phyloP scores from a whole-genome alignment of 1,139 yeast genomes.

The Ashbya aceris region DNA sequence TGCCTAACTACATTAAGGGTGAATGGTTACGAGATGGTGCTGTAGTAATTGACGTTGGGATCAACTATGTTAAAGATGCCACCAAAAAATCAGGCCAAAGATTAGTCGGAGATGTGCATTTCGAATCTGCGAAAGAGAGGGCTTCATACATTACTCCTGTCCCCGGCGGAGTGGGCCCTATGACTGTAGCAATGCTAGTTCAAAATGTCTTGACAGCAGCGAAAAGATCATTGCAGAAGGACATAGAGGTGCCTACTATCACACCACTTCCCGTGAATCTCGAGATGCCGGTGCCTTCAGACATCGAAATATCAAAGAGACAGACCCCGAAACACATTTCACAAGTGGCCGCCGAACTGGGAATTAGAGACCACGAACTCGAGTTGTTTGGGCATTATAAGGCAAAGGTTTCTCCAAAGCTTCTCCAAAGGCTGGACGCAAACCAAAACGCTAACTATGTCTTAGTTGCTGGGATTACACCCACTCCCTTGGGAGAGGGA shows the following conservation, averaged over 20 bases:
- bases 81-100: constrained; percentile 54
- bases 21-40: constrained; percentile 66
- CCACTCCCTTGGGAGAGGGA: constrained; percentile 79
- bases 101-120: constrained; percentile 74
- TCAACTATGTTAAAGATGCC: constrained; percentile 59
- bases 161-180: constrained; percentile 87
- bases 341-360: constrained; percentile 55
- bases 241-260: constrained; percentile 43
- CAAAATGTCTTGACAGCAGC: constrained; percentile 61
- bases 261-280: constrained; percentile 45
- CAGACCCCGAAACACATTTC: constrained; percentile 62
- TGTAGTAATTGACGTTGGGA: constrained; percentile 71
- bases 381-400: constrained; percentile 68
- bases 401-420: constrained; percentile 60
- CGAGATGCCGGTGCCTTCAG: constrained; percentile 61
- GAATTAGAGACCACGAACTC: constrained; percentile 51
- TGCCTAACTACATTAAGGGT: constrained; percentile 59
- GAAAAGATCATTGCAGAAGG: constrained; percentile 36
- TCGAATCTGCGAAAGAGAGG: constrained; percentile 43
- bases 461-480: constrained; percentile 73
- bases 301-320: constrained; percentile 63
- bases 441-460: constrained; percentile 60
- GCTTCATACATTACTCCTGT: constrained; percentile 69
- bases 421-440: constrained; percentile 49
- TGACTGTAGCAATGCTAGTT: constrained; percentile 79